phyloP scores from a whole-genome alignment of 805 yeast species.

The Wilhelminamyces savonicus region DNA sequence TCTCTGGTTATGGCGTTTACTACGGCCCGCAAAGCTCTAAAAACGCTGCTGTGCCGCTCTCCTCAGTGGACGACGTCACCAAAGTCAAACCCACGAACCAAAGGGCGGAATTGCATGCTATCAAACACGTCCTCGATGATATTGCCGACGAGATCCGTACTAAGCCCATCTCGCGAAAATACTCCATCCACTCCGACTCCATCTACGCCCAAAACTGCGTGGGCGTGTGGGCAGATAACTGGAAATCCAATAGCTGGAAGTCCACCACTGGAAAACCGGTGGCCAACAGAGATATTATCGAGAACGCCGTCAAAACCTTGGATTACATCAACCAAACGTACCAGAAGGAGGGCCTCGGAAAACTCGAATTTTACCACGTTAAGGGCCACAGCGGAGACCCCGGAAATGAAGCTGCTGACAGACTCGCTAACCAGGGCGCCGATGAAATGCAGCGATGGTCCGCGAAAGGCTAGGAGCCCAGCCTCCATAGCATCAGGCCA shows the following conservation, averaged over 20 bases:
- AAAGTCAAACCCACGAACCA: conserved; percentile 58
- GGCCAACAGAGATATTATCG: conserved; percentile 47
- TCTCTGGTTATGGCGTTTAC: conserved; percentile 73
- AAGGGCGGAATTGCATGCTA: conserved; percentile 72
- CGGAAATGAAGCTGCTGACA: conserved; percentile 79
- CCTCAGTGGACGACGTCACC: conserved; percentile 12
- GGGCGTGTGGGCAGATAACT: conserved; percentile 49
- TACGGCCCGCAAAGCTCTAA: conserved; percentile 51
- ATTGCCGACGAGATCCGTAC: conserved; percentile 27
- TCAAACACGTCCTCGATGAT: conserved; percentile 45
- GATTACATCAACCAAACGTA: conserved; percentile 32
- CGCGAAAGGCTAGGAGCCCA: no score
- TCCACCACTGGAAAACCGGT: conserved; percentile 40
- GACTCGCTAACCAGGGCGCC: conserved; percentile 64
- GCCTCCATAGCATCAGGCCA: no score
- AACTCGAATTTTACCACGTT: conserved; percentile 52
- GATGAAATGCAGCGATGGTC: no score
- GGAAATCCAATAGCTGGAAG: conserved; percentile 55
- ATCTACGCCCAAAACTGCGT: conserved; percentile 54
- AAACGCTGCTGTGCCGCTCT: conserved; percentile 51
- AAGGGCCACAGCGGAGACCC: conserved; percentile 61
- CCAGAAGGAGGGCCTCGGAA: conserved; percentile 22
- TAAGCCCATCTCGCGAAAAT: conserved; percentile 14
- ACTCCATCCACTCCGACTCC: conserved; percentile 63
- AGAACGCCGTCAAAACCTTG: conserved; percentile 17